Evolutionary conservation across 2,329 filamentous ascomycete species (phyloP), one percentile per base, ranked within the genome.

Genomic region (Fusarium citri): DNA sequence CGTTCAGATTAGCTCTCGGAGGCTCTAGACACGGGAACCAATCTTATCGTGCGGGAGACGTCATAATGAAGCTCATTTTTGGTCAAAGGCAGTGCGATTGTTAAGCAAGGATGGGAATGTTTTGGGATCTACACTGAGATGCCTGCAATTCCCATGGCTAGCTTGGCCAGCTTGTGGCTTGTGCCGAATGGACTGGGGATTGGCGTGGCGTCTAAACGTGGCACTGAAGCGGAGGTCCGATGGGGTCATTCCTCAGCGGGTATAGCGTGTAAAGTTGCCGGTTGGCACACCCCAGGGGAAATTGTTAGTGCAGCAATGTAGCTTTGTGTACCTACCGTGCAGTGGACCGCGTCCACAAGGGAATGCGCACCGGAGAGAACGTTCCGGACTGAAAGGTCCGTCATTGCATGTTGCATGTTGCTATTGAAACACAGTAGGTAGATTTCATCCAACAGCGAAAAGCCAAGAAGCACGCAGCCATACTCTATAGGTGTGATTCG

Each of bases 281-380:
- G 49, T 23, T 47, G 12, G 15, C 40, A 43, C 46, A 28, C 53
- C 41, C 26, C 56, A 54, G 51, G 55, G 57, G 55, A 47, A 41
- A 58, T 59, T 73, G 71, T 73, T 70, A 70, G 66, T 55, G 57
- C 59, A 63, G 23, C 14, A n/a, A 68, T 63, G 61, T 70, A 63
- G 47, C 49, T 61, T 46, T 59, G 41, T 26, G 71, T 72, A 70
- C 71, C 58, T 22, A 22, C 9, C 37, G 16, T 20, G 11, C 28
- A 43, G 53, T 26, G 40, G 31, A 26, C 37, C 22, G 25, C 37
- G 31, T 37, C 34, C 34, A 46, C n/a, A 25, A 20, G 62, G 54
- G 67, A 61, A 71, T 64, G 57, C 18, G 48, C n/a, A 34, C 42
- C 67, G 72, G 70, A 73, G 54, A 20, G 30, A 49, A 60, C 22